These are phyloP conservation scores for Mucor mucedo DNA, from an alignment of 371 early-diverging fungal genomes.

Conservation along the genomic window DNA sequence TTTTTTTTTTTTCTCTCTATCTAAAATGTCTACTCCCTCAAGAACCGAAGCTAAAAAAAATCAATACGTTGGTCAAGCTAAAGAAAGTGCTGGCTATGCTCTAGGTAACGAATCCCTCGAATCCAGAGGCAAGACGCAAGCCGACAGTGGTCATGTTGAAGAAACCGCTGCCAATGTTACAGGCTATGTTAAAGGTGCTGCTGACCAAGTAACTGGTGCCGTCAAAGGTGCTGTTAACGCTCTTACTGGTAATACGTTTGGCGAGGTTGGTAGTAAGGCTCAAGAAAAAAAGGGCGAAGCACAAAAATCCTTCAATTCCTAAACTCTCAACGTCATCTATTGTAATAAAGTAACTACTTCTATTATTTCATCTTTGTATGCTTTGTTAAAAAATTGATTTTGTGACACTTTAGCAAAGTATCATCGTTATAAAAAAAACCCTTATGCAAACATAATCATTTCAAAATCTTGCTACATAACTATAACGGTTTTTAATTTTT, in stretches of 20 bases:
- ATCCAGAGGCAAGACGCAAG: slow-evolving; percentile 43
- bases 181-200: slow-evolving; percentile 24
- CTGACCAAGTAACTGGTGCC: slow-evolving; percentile 23
- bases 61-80: slow-evolving; percentile 43
- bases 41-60: slow-evolving; percentile 35
- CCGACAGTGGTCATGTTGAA: slow-evolving; percentile 36
- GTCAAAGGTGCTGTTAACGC: slow-evolving; percentile 2
- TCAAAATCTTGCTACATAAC: too few relatives aligned
- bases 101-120: slow-evolving; percentile 41
- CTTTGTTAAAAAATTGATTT: too few relatives aligned
- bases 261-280: slow-evolving; percentile 15
- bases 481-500: too few relatives aligned
- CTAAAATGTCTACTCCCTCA: slow-evolving; percentile 11
- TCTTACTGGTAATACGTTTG: slow-evolving; percentile 25
- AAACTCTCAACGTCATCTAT: background rate
- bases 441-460: too few relatives aligned
- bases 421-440: too few relatives aligned
- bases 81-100: slow-evolving; percentile 42
- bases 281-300: slow-evolving; percentile 26
- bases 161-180: slow-evolving; percentile 25
- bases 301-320: slow-evolving; percentile 23
- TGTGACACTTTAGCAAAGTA: too few relatives aligned
- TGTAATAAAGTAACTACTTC: too few relatives aligned
- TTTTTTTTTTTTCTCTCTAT: background rate
- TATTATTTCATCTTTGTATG: too few relatives aligned